These are phyloP conservation scores for Coemansia sp. DNA, from an alignment of 192 early-diverging fungal genomes.

Conservation along the genomic window DNA sequence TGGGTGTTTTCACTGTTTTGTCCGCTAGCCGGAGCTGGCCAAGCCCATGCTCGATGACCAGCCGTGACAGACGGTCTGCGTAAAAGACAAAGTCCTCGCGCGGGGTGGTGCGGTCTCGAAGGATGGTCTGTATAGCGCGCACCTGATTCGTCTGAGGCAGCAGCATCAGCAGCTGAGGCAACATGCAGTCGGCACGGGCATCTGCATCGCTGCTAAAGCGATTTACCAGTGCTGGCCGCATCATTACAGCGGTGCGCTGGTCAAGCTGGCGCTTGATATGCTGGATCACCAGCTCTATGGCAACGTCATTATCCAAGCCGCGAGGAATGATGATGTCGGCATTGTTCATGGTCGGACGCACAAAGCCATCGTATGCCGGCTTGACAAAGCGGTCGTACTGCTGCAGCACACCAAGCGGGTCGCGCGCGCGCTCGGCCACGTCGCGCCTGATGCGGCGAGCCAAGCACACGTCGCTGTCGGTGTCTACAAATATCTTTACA, in stretches of 20 bases:
- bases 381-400: constrained; percentile 95
- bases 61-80: constrained; percentile 79
- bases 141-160: constrained; percentile 56
- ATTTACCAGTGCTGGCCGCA: constrained; percentile 38
- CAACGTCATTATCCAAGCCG: constrained; percentile 84
- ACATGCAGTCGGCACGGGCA: background rate
- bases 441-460: constrained; percentile 86
- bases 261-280: constrained; percentile 82
- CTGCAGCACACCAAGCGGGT: constrained; percentile 78
- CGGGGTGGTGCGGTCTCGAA: constrained; percentile 66
- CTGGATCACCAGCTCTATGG: constrained; percentile 89
- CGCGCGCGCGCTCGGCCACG: constrained; percentile 85
- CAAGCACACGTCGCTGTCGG: constrained; percentile 89
- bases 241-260: constrained; percentile 55
- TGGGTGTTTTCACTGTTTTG: constrained; percentile 60
- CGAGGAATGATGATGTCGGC: constrained; percentile 94
- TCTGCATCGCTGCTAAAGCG: constrained; percentile 16
- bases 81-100: constrained; percentile 91
- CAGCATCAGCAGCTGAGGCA: constrained; percentile 29
- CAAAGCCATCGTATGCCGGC: constrained; percentile 87
- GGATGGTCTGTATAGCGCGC: constrained; percentile 75
- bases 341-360: constrained; percentile 88
- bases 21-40: constrained; percentile 57
- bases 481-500: constrained; percentile 90
- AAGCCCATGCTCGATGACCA: constrained; percentile 80